Conservation (phyloP, 2,329 filamentous ascomycete species). For the Phialocephala sp. region DNA sequence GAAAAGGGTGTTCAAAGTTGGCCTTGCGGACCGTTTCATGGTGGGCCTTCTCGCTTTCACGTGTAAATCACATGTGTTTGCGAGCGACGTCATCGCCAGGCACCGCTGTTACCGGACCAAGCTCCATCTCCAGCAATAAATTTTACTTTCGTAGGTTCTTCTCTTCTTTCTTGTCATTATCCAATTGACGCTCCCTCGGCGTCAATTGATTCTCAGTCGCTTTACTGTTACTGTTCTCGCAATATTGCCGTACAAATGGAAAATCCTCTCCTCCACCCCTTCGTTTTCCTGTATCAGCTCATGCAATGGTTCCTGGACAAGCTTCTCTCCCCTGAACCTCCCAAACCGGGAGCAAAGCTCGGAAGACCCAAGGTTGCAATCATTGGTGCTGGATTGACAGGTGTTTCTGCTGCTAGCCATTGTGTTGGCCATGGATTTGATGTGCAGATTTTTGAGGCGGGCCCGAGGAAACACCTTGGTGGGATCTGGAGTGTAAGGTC, state of each 20-base stretch:
- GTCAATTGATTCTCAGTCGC: background rate
- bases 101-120: conserved; percentile 5
- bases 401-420: conserved; percentile 80
- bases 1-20: too few species aligned
- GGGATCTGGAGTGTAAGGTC: conserved; percentile 78
- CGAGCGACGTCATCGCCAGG: conserved; percentile 12
- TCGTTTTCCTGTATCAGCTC: conserved; percentile 68
- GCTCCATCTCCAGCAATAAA: background rate
- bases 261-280: conserved; percentile 54
- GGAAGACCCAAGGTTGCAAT: conserved; percentile 69
- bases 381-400: conserved; percentile 74
- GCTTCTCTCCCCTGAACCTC: conserved; percentile 73
- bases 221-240: background rate
- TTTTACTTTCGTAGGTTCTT: background rate
- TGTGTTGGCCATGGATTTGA: conserved; percentile 88
- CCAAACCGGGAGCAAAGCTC: conserved; percentile 61
- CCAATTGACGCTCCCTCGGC: background rate
- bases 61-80: conserved; percentile 5
- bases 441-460: conserved; percentile 78
- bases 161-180: background rate
- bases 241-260: conserved; percentile 26
- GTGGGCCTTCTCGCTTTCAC: conserved; percentile 5
- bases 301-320: conserved; percentile 68
- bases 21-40: conserved; percentile 1
- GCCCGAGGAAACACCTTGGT: conserved; percentile 67